A percentile compares a stretch with the other conserved stretches of the same genome.
These are phyloP conservation scores for Crassisporium funariophilum DNA, from an alignment of 768 basidiomycete genomes.

Conservation along the genomic window DNA sequence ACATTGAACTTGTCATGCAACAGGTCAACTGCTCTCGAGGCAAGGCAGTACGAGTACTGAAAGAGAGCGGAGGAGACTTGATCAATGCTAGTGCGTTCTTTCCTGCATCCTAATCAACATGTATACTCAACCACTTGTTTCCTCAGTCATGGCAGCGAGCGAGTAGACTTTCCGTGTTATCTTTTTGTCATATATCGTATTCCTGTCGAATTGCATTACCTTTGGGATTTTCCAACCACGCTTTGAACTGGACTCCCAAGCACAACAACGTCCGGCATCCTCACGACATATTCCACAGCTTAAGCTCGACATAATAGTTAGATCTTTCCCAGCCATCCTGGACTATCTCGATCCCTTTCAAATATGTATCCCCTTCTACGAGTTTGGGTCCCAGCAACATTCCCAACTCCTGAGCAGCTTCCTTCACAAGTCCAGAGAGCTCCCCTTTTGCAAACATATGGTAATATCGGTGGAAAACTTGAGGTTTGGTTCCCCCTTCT, in stretches of 20 bases:
- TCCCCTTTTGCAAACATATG: slow-evolving; percentile 93
- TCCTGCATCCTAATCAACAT: neutral
- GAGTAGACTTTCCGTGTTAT: slow-evolving; percentile 52
- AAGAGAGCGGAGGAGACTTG: slow-evolving; percentile 90
- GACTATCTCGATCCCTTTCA: slow-evolving; percentile 62
- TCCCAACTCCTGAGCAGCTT: slow-evolving; percentile 63
- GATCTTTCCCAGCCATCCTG: slow-evolving; percentile 86
- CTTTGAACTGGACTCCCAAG: neutral
- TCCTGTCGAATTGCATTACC: slow-evolving; percentile 23
- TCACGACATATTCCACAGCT: slow-evolving; percentile 50
- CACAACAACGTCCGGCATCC: neutral
- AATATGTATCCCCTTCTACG: slow-evolving; percentile 16
- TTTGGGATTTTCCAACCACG: slow-evolving; percentile 10
- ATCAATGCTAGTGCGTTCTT: slow-evolving; percentile 90
- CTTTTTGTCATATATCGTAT: slow-evolving; percentile 34
- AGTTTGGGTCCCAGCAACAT: slow-evolving; percentile 49
- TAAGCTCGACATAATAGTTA: slow-evolving; percentile 83
- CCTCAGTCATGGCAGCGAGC: slow-evolving; percentile 88
- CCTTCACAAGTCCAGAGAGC: slow-evolving; percentile 57
- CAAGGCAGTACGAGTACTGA: slow-evolving; percentile 88
- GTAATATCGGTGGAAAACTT: slow-evolving; percentile 87
- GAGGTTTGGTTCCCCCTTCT: slow-evolving; percentile 22
- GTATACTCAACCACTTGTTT: slow-evolving; percentile 2
- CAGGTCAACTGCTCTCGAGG: slow-evolving; percentile 89
- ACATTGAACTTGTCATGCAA: slow-evolving; percentile 91